These are phyloP conservation scores for Haematococcus sp. DNA, from an alignment of 139 green algal genomes.

Conservation along the genomic window DNA sequence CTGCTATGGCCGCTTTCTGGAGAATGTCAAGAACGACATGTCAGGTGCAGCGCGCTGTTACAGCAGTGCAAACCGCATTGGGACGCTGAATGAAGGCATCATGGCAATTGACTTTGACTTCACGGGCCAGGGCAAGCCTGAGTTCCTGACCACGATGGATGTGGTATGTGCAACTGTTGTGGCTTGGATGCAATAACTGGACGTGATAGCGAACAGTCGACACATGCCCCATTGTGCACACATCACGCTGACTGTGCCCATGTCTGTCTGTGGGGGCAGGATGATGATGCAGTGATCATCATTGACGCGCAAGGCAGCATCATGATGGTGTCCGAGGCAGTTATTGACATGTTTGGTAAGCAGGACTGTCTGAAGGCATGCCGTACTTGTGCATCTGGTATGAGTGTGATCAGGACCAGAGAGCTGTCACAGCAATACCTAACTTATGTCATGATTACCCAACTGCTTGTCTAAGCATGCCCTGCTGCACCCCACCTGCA, in stretches of 20 bases:
- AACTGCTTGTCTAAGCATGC: background rate
- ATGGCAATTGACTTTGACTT: slow-evolving; percentile 15
- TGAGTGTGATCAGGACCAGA: too few species aligned
- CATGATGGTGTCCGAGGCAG: slow-evolving; percentile 23
- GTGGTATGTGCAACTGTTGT: too few species aligned
- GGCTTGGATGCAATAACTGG: too few species aligned
- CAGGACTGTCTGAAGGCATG: background rate
- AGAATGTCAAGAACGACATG: slow-evolving; percentile 33
- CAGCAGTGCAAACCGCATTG: slow-evolving; percentile 5
- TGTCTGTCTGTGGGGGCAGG: too few species aligned
- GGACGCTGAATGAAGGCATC: background rate
- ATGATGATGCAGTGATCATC: slow-evolving; percentile 29
- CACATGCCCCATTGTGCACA: too few species aligned
- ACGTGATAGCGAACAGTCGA: too few species aligned
- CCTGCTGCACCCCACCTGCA: background rate
- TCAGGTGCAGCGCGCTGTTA: slow-evolving; percentile 8
- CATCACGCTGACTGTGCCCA: too few species aligned
- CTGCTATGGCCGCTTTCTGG: slow-evolving; percentile 37
- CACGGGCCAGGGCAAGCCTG: slow-evolving; percentile 1
- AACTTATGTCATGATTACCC: background rate
- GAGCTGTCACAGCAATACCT: too few species aligned
- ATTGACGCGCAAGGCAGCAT: slow-evolving; percentile 31
- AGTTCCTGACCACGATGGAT: slow-evolving; percentile 35
- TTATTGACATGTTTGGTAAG: too few species aligned
- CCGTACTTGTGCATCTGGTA: background rate